Percentiles rank a stretch among this genome's conserved stretches.
Conservation (phyloP, 306 rosid genomes). For the Acacia melanoxylon region DNA sequence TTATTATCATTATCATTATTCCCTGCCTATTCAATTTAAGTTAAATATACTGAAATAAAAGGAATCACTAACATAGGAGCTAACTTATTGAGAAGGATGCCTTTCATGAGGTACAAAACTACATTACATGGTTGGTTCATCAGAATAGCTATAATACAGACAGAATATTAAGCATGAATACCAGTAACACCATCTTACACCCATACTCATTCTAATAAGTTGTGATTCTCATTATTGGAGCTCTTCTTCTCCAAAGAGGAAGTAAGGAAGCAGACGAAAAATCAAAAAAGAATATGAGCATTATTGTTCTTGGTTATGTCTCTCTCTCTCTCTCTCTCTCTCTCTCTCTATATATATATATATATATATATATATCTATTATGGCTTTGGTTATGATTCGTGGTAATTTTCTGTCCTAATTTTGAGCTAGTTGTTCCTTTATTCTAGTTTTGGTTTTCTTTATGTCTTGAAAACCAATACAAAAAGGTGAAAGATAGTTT, state of each 20-base stretch:
- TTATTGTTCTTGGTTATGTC: background rate
- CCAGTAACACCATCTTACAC: no score
- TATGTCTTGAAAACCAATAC: background rate
- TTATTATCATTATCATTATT: no score
- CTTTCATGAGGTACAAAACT: background rate
- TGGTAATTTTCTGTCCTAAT: background rate
- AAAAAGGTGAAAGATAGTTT: background rate
- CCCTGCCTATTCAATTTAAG: background rate
- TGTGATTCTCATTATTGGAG: no score
- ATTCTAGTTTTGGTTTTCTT: background rate
- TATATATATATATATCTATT: background rate
- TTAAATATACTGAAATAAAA: no score
- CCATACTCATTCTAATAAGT: no score
- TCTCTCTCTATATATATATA: no score
- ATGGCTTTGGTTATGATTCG: background rate
- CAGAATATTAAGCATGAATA: background rate
- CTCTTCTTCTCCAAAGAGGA: background rate
- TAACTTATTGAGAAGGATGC: background rate
- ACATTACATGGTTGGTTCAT: background rate
- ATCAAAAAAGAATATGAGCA: no score
- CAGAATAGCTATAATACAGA: background rate
- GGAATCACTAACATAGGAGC: background rate
- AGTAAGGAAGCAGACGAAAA: background rate
- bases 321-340: no score
- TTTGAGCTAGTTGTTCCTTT: background rate